Evolutionary conservation across 345 rosid genomes (phyloP), one percentile per base, ranked within the genome.

Genomic region (Melaleuca quinquenervia): DNA sequence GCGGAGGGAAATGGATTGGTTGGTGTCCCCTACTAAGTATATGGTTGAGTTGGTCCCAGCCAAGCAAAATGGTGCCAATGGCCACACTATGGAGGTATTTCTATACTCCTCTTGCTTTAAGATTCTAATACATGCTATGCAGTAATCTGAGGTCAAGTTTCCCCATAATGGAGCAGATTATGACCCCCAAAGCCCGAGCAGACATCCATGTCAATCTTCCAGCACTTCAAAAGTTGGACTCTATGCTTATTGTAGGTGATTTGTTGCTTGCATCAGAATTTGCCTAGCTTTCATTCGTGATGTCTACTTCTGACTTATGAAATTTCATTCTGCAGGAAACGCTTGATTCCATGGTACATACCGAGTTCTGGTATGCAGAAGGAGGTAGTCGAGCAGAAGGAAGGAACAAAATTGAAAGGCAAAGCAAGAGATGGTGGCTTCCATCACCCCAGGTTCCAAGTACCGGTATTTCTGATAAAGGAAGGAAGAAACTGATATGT

Each of bases 21-120:
- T 97, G 87, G 91, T 97, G 82, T 97, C 99, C 87, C 98, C 98
- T 54, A 93, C 98, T 27, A 95, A 94, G 88, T 95, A 94, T 88
- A 97, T 97, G 98, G 96, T 97, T 82, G 96, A 97, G 93, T 88
- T 97, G 83, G 99, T 97, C 83, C 99, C 99, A 86, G 93, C 98
- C n/a, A 96, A 92, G 93, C 99, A 96, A 91, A 93, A 88, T 87
- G 95, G 95, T 75, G 92, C 91, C 52, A 94, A 93, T 92, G 99
- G 99, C 84, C 89, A 92, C 86, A 94, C 90, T 49, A 50, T 95
- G 87, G 99, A 97, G 98, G 99, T 97, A 87, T 82, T 50, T 24
- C 49, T 56, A 82, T 86, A 15, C 83, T 75, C 41, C 48, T 26
- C 53, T 51, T 44, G 16, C 48, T 48, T 87, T 76, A 50, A 52